phyloP scores from a whole-genome alignment of 2,329 filamentous ascomycete species.

The Claviceps sp. region DNA sequence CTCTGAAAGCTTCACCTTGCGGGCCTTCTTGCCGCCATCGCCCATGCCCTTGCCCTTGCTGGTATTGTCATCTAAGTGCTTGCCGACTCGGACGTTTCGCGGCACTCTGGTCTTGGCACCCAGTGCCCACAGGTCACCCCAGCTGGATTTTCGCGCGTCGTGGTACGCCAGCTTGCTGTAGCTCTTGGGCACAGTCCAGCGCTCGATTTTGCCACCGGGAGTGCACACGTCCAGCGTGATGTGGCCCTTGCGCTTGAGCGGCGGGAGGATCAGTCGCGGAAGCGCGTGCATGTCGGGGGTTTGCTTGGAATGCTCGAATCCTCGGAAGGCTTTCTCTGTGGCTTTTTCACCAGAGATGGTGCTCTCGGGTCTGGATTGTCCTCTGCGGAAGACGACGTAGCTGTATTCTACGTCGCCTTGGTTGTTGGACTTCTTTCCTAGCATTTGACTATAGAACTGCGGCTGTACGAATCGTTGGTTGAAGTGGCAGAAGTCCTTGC shows the following conservation, averaged over 20 bases:
- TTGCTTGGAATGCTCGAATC: conserved; percentile 44
- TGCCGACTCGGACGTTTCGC: conserved; percentile 48
- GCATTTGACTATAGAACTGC: conserved; percentile 62
- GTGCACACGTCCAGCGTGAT: conserved; percentile 88
- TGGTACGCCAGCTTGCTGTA: conserved; percentile 74
- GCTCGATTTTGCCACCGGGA: conserved; percentile 69
- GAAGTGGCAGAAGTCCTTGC: conserved; percentile 88
- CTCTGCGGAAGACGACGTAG: conserved; percentile 75
- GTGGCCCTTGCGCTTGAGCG: conserved; percentile 79
- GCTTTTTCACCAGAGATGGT: conserved; percentile 37
- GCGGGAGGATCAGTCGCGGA: conserved; percentile 64
- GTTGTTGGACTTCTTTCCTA: conserved; percentile 57
- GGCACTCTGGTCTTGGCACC: conserved; percentile 74
- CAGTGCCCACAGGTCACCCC: conserved; percentile 93
- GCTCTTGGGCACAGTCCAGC: conserved; percentile 81
- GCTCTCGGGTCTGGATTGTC: conserved; percentile 26
- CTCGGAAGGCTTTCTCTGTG: conserved; percentile 54
- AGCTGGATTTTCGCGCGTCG: conserved; percentile 77
- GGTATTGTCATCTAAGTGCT: conserved; percentile 24
- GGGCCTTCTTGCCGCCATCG: conserved; percentile 19
- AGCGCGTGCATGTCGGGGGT: conserved; percentile 50
- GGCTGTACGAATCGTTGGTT: conserved; percentile 79
- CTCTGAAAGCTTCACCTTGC: conserved; percentile 23
- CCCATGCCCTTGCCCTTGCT: too few relatives aligned
- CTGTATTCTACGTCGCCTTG: conserved; percentile 87